These are phyloP conservation scores for Bassia scoparia DNA, from an alignment of 148 eudicot genomes.

Conservation along the genomic window DNA sequence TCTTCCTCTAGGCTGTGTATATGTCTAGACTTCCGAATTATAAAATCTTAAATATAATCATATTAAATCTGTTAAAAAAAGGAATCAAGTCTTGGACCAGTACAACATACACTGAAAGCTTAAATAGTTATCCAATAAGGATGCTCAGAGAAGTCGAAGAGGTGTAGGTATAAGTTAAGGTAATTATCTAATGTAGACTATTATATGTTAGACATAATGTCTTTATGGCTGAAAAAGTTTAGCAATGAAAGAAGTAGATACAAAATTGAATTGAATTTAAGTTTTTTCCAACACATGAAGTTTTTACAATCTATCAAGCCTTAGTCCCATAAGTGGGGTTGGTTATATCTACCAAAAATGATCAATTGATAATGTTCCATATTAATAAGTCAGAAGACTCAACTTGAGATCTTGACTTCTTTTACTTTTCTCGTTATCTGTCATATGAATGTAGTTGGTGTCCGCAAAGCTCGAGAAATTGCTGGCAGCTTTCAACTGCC, in stretches of 20 bases:
- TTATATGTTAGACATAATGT: no score
- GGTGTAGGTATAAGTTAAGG: background rate
- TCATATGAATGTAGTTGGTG: conserved; percentile 66
- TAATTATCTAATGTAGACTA: background rate
- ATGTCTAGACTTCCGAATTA: background rate
- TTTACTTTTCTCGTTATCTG: conserved; percentile 15
- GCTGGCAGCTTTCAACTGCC: conserved; percentile 73
- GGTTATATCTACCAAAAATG: no score
- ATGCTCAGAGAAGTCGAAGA: background rate
- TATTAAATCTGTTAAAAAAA: no score
- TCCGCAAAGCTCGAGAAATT: conserved; percentile 82
- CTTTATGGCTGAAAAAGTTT: background rate
- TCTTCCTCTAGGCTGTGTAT: background rate
- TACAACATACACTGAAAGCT: background rate
- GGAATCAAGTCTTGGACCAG: background rate
- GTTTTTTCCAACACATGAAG: no score
- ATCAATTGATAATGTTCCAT: no score
- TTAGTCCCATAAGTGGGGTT: no score
- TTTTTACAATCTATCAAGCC: no score
- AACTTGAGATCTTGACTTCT: conserved; percentile 11
- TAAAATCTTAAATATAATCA: background rate
- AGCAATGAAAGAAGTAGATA: no score
- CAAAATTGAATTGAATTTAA: no score
- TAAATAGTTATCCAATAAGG: background rate
- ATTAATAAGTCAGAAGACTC: no score